These are phyloP conservation scores for Wickerhamomyces alni DNA, from an alignment of 805 yeast species.

Conservation along the genomic window DNA sequence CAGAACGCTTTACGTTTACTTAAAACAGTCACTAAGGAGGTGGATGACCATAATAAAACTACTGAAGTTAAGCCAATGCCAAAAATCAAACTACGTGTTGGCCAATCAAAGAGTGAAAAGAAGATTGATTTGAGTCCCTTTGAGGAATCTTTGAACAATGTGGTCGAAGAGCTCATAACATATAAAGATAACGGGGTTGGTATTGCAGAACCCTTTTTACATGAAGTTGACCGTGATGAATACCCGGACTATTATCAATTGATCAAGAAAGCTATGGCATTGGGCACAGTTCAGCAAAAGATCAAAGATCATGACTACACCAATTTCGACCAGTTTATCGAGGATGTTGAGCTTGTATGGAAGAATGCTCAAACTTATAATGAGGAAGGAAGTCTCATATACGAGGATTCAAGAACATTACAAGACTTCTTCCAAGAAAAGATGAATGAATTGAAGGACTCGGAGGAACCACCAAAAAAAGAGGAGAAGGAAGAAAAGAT, in stretches of 20 bases:
- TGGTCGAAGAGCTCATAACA: conserved; percentile 14
- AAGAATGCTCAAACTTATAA: conserved; percentile 75
- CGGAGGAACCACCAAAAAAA: conserved; percentile 1
- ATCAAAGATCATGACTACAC: conserved; percentile 47
- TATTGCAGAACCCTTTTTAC: conserved; percentile 67
- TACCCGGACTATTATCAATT: conserved; percentile 79
- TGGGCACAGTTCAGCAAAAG: conserved; percentile 49
- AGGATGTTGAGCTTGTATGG: conserved; percentile 60
- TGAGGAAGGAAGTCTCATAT: conserved; percentile 64
- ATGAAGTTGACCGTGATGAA: conserved; percentile 59
- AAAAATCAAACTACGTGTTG: conserved; percentile 12
- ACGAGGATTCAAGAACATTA: conserved; percentile 63
- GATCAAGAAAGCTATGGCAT: conserved; percentile 69
- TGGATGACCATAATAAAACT: conserved; percentile 10
- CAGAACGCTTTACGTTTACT: conserved; percentile 53
- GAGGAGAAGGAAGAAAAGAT: conserved; percentile 1
- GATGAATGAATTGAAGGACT: conserved; percentile 24
- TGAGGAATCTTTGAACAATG: conserved; percentile 12
- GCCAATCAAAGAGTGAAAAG: neutral
- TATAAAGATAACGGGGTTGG: conserved; percentile 25
- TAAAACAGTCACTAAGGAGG: conserved; percentile 48
- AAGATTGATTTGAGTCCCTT: conserved; percentile 4
- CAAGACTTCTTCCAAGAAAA: conserved; percentile 42
- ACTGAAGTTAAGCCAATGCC: conserved; percentile 13
- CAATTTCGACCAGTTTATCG: conserved; percentile 52